These are phyloP conservation scores for Exophiala phaeomuriformis DNA, from an alignment of 2,329 filamentous ascomycete species.

Conservation along the genomic window DNA sequence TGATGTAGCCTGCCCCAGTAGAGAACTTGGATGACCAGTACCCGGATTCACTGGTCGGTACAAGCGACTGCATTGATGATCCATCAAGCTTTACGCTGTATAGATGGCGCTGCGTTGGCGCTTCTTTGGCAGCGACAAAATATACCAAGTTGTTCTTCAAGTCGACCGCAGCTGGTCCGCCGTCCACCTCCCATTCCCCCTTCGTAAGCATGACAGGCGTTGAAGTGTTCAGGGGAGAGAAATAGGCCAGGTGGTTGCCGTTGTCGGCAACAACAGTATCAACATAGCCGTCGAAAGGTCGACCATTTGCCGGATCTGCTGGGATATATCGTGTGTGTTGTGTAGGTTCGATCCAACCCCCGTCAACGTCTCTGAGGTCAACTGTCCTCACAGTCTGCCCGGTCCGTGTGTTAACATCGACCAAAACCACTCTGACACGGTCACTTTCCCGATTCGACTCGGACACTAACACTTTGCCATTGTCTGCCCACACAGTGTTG, in stretches of 20 bases:
- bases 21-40: slow-evolving; percentile 85
- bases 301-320: slow-evolving; percentile 67
- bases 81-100: slow-evolving; percentile 85
- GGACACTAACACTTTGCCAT: slow-evolving; percentile 71
- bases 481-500: slow-evolving; percentile 83
- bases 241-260: slow-evolving; percentile 88
- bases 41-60: slow-evolving; percentile 63
- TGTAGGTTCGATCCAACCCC: slow-evolving; percentile 94
- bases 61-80: slow-evolving; percentile 63
- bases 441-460: slow-evolving; percentile 94
- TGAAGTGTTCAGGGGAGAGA: slow-evolving; percentile 74
- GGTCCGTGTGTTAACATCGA: slow-evolving; percentile 66
- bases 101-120: slow-evolving; percentile 80
- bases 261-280: slow-evolving; percentile 82
- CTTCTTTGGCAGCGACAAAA: slow-evolving; percentile 78
- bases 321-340: slow-evolving; percentile 81
- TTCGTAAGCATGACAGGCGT: slow-evolving; percentile 80
- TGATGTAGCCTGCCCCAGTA: slow-evolving; percentile 66
- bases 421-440: slow-evolving; percentile 74
- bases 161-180: slow-evolving; percentile 77
- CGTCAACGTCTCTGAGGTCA: slow-evolving; percentile 77
- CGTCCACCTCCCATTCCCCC: slow-evolving; percentile 85
- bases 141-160: slow-evolving; percentile 81
- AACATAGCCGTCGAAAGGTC: slow-evolving; percentile 80
- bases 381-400: slow-evolving; percentile 73